These are phyloP conservation scores for Acer negundo DNA, from an alignment of 345 rosid species.

Conservation along the genomic window DNA sequence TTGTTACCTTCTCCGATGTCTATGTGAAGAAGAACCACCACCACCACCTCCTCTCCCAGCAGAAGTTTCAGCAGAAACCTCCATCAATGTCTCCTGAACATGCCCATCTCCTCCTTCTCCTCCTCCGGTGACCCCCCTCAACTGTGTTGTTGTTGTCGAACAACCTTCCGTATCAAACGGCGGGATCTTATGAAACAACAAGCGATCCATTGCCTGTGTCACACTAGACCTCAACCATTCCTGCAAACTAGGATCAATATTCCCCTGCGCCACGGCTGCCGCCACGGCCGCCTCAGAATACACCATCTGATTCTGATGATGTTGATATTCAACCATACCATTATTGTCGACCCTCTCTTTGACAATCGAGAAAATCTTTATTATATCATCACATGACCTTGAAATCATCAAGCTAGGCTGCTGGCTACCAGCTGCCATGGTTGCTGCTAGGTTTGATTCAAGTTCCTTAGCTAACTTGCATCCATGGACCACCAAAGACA, in stretches of 20 bases:
- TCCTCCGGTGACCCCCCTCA: conserved; percentile 12
- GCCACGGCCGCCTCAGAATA: too few species aligned
- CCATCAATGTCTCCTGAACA: conserved; percentile 1
- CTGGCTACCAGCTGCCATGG: conserved; percentile 1
- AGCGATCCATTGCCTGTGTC: conserved; percentile 20
- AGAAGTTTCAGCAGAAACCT: not conserved
- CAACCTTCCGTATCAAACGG: not conserved
- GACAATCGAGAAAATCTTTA: conserved; percentile 30
- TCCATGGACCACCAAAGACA: conserved; percentile 48
- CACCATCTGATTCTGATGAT: not conserved
- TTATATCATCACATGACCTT: conserved; percentile 47
- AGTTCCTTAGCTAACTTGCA: conserved; percentile 50
- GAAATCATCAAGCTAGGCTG: conserved; percentile 35
- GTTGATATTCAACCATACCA: not conserved
- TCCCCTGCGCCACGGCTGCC: not conserved
- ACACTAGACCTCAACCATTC: conserved; percentile 35
- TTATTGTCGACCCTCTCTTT: conserved; percentile 30
- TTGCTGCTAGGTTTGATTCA: conserved; percentile 40
- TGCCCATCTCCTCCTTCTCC: conserved; percentile 15
- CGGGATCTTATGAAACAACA: not conserved
- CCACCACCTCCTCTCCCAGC: not conserved
- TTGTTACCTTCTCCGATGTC: conserved; percentile 45
- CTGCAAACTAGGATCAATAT: conserved; percentile 30
- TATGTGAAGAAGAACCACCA: conserved; percentile 36
- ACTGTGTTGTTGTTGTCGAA: not conserved